phyloP scores from a whole-genome alignment of 805 yeast species.

The Myxozyma sirexii region DNA sequence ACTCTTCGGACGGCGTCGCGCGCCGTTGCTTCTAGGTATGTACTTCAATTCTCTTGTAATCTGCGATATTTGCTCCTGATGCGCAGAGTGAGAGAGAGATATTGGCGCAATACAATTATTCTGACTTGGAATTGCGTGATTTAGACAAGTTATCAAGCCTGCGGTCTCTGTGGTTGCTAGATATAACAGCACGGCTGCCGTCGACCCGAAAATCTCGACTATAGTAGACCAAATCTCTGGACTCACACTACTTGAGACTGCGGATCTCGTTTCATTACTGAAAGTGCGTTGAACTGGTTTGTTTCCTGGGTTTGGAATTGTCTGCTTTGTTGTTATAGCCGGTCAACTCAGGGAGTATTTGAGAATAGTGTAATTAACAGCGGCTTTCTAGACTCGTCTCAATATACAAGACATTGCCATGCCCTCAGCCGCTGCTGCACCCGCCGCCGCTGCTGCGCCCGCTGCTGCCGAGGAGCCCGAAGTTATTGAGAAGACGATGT shows the following conservation, averaged over 20 bases:
- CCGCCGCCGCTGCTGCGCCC: slow-evolving; percentile 66
- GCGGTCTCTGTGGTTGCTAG: slow-evolving; percentile 37
- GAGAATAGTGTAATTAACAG: not conserved
- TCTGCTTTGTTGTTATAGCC: too few relatives aligned
- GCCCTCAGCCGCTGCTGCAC: slow-evolving; percentile 62
- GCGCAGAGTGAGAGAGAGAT: not conserved
- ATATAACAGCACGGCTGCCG: slow-evolving; percentile 47
- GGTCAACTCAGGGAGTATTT: too few relatives aligned
- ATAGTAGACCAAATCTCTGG: slow-evolving; percentile 91
- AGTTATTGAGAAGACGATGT: slow-evolving; percentile 85
- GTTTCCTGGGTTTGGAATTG: too few relatives aligned
- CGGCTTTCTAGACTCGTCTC: slow-evolving; percentile 54
- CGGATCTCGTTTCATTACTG: slow-evolving; percentile 71
- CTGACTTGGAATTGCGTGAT: not conserved
- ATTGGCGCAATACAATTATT: too few relatives aligned
- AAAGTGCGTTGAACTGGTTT: slow-evolving; percentile 43
- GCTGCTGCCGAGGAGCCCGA: slow-evolving; percentile 75
- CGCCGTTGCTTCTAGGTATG: slow-evolving; percentile 19
- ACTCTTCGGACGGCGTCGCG: slow-evolving; percentile 18
- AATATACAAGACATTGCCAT: slow-evolving; percentile 91
- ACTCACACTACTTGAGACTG: slow-evolving; percentile 89
- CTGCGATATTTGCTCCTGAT: not conserved
- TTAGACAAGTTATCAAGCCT: not conserved
- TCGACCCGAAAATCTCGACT: slow-evolving; percentile 79
- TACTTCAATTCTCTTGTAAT: not conserved